Conservation (phyloP, 108 stramenopile genomes). For the Pseudonitzschia multiseries region DNA sequence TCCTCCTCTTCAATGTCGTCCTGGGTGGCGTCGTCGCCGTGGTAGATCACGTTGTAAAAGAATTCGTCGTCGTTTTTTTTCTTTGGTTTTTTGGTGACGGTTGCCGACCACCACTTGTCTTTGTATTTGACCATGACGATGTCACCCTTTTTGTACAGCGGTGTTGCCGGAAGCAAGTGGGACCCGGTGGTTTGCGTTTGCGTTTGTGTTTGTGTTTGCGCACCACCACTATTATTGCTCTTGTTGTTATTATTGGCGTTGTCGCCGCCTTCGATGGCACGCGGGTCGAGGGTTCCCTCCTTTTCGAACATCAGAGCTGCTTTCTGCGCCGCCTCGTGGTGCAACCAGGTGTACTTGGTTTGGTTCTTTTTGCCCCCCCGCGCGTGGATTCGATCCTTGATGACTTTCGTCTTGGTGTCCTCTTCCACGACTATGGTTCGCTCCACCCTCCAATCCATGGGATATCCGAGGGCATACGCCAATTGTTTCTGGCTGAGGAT, state of each 20-base stretch:
- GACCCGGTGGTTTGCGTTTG: conserved; percentile 17
- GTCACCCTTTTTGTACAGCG: conserved; percentile 72
- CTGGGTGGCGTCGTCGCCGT: conserved; percentile 65
- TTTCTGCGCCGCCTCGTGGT: conserved; percentile 52
- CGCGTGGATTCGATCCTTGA: conserved; percentile 56
- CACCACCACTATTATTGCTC: no score
- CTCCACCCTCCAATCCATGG: conserved; percentile 75
- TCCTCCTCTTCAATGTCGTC: conserved; percentile 60
- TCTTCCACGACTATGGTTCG: conserved; percentile 37
- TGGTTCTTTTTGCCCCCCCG: conserved; percentile 33
- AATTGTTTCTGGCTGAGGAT: conserved; percentile 39
- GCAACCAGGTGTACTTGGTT: conserved; percentile 40
- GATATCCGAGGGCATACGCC: conserved; percentile 83
- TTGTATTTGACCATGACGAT: conserved; percentile 73
- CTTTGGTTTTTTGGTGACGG: conserved; percentile 53
- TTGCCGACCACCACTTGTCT: conserved; percentile 73
- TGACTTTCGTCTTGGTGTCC: conserved; percentile 19
- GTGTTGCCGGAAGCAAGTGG: conserved; percentile 58
- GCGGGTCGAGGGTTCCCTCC: conserved; percentile 29
- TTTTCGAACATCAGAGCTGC: conserved; percentile 37
- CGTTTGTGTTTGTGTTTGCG: no score
- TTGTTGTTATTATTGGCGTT: background rate
- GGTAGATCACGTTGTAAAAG: conserved; percentile 66
- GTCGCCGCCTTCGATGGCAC: conserved; percentile 36
- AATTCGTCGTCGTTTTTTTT: conserved; percentile 58